Percentiles rank a stretch among this genome's conserved stretches.
Conservation (phyloP, 2,329 filamentous ascomycete species). For the Pseudocercospora fuligena region DNA sequence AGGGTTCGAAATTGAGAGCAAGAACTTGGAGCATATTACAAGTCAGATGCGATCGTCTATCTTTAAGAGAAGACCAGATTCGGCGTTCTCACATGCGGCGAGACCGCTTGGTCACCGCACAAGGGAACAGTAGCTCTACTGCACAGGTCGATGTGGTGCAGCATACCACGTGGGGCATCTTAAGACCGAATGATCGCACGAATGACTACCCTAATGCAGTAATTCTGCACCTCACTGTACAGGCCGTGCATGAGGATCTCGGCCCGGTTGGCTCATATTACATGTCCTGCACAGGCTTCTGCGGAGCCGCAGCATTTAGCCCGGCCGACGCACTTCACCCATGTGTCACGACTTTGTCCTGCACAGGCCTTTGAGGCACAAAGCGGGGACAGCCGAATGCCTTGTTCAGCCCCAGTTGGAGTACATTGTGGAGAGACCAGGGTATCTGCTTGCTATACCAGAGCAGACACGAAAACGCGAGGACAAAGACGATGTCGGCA, state of each 20-base stretch:
- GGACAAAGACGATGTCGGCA: not conserved
- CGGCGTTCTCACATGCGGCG: not conserved
- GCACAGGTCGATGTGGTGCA: not conserved
- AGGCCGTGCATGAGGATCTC: not conserved
- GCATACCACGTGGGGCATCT: not conserved
- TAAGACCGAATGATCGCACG: not conserved
- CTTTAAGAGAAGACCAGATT: not conserved
- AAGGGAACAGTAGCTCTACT: not conserved
- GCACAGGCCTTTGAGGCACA: conserved; percentile 5
- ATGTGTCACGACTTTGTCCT: not conserved
- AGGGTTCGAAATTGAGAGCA: not conserved
- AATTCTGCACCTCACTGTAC: not conserved
- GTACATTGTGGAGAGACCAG: not conserved
- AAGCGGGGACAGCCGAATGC: conserved; percentile 9
- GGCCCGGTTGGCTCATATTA: not conserved
- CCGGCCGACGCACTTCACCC: not conserved
- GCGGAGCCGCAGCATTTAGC: not conserved
- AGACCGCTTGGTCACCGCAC: not conserved
- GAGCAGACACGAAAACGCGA: not conserved
- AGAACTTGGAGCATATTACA: not conserved
- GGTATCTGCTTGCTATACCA: not conserved
- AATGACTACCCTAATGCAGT: conserved; percentile 1
- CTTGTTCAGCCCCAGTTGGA: not conserved
- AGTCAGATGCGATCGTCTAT: not conserved
- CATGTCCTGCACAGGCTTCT: conserved; percentile 4